A percentile compares a stretch with the other conserved stretches of the same genome.
These are phyloP conservation scores for Colletotrichum sp. DNA, from an alignment of 2,329 filamentous ascomycete species.

Conservation along the genomic window DNA sequence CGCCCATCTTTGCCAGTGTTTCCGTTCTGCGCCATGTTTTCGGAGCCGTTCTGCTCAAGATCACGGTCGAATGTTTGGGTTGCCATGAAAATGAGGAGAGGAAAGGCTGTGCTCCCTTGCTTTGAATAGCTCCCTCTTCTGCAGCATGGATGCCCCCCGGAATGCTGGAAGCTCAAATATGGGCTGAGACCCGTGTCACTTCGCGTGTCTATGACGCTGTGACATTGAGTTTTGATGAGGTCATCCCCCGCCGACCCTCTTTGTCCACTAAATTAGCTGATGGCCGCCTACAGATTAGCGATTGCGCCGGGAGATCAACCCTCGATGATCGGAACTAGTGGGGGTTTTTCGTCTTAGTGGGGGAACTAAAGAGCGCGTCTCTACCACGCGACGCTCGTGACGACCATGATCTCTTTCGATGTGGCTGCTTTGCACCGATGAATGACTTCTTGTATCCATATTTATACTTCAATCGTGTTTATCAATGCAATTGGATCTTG, in stretches of 20 bases:
- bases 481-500: background rate
- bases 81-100: background rate
- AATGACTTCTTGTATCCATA: background rate
- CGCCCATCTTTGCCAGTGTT: constrained; percentile 7
- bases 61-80: background rate
- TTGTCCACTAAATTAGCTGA: background rate
- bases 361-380: background rate
- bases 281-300: background rate
- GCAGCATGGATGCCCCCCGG: background rate
- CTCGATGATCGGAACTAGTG: constrained; percentile 13
- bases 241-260: constrained; percentile 3
- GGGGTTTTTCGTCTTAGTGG: background rate
- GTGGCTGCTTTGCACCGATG: background rate
- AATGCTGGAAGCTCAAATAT: background rate
- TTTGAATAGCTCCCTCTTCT: background rate
- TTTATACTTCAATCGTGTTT: fast-evolving
- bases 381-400: background rate
- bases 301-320: constrained; percentile 3
- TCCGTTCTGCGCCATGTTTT: constrained; percentile 15
- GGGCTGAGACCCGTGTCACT: background rate
- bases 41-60: constrained; percentile 7
- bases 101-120: background rate
- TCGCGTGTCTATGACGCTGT: constrained; percentile 19
- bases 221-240: constrained; percentile 12
- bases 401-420: background rate